Conservation (phyloP, 345 rosid genomes). For the Linum trigynum region DNA sequence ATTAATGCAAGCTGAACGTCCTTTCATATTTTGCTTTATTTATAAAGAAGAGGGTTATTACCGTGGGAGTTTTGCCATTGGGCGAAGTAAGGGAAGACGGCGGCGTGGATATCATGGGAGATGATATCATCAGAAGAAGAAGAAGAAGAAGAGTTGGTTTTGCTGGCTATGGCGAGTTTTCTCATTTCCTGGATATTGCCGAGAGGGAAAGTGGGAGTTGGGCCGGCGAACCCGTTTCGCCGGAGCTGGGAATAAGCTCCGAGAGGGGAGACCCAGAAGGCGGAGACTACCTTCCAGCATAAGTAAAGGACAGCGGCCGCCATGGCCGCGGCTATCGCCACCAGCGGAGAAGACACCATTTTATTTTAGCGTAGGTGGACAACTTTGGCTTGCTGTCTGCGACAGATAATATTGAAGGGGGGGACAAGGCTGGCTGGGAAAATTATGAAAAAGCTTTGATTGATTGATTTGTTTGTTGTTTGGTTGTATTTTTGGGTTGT, state of each 20-base stretch:
- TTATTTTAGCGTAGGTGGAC: no score
- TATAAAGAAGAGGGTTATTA: no score
- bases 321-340: background rate
- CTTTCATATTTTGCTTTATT: no score
- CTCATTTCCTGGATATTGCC: slow-evolving; percentile 70
- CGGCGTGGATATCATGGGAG: slow-evolving; percentile 74
- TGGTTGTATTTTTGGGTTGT: no score
- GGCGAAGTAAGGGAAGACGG: slow-evolving; percentile 67
- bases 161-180: slow-evolving; percentile 8
- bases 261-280: slow-evolving; percentile 57
- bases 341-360: no score
- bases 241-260: slow-evolving; percentile 42
- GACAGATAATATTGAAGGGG: no score
- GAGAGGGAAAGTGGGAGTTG: slow-evolving; percentile 66
- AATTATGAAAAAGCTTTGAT: no score
- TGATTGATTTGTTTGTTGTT: no score
- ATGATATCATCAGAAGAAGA: slow-evolving; percentile 3
- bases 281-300: slow-evolving; percentile 32
- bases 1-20: no score
- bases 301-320: slow-evolving; percentile 20
- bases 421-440: no score
- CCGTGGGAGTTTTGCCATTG: slow-evolving; percentile 77
- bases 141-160: background rate
- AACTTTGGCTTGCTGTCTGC: no score
- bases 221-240: slow-evolving; percentile 65